Base-by-base conservation (phyloP, 192 early-diverging fungal species). In the Coemansia sp. region DNA sequence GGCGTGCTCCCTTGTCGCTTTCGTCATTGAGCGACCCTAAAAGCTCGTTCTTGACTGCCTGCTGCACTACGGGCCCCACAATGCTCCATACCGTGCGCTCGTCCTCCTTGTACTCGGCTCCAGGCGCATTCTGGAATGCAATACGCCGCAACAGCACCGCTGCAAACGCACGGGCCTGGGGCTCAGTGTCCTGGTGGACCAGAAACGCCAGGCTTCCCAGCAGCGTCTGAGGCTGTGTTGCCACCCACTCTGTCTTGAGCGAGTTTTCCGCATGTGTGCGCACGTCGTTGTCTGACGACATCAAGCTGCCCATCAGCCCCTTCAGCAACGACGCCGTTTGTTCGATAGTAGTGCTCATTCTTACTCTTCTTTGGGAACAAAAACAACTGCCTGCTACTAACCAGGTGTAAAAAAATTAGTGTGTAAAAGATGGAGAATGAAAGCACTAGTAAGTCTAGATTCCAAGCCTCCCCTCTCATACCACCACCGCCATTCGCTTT, bases 11-110 rank as follows among this genome's bases (percentile, higher is more conserved):
- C 63, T 81, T 71, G 59, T 88, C 88, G 21, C 80, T 77, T 76
- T 98, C 96, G 48, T 86, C 82, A 23, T 85, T 81, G 36, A 99
- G 85, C 20, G 94, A 87, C 18, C 86, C 79, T 58, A 99, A 76
- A 18, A 99, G 87, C 66, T 90, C 87, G 7, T 63, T 74, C 80
- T 95, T 90, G 69, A 91, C 87, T 39, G 85, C 85, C 48, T 85
- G 68, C 26, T 90, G 85, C 20, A 89, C 88, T 5, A 76, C 63
- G 9, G 82, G 82, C 37, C 88, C 86, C 43, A 96, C 83, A 31
- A 84, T 75, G 42, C 87, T 87, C 90, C 92, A 97, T 59, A 94
- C 83, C n/a, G 77, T 76, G 56, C 77, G 77, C 56, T 85, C 77
- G 57, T 83, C 77, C 63, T 84, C 82, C 58, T 86, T 83, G 48